Base-by-base conservation (phyloP, 495 filamentous ascomycete species). In the Letharia columbiana region DNA sequence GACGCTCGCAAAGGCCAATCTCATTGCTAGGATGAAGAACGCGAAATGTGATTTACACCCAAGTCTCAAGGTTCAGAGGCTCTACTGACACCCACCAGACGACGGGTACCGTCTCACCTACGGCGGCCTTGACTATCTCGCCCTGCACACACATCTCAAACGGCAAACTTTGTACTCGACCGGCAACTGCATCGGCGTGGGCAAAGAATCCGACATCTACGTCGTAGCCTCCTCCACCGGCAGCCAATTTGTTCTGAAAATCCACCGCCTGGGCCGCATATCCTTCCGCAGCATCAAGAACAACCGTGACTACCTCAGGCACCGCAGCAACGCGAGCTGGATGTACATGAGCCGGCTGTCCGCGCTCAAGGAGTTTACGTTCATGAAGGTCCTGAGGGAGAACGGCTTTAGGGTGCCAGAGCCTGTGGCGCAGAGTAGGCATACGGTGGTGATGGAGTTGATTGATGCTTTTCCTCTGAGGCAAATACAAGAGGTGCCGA, bases 51-150 rank as follows among this genome's bases (percentile, higher is more conserved):
- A 56, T 74, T 65, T n/a, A 28, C 39, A 35, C 54, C 18, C 44
- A 18, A 8, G 33, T 40, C 12, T 52, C 10, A 23, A 18, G 35
- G 23, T 52, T 37, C 70, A 20, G 31, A 7, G 37, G 31, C 17
- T 13, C 41, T 18, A 64, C 60, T 63, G 37, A 47, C 52, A 65
- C 7, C 8, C 28, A 41, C 20, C 65, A 88, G 86, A 99, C 76
- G 94, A 99, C 74, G 94, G 94, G 62, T 99, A 99, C 80, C 88
- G 94, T 58, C 86, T 99, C 33, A 95, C 93, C 33, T 98, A 98
- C 76, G 94, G 94, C 69, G 94, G 94, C 4, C 86, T 97, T 49
- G 94, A 99, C 79, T 99, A 99, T 75, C 86, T 98, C 20, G 91
- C 94, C 13, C 83, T 99, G 62, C 88, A 98, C 74, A 86, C 91